These are phyloP conservation scores for Aschersonia sp. DNA, from an alignment of 2,329 filamentous ascomycete species.

Conservation along the genomic window DNA sequence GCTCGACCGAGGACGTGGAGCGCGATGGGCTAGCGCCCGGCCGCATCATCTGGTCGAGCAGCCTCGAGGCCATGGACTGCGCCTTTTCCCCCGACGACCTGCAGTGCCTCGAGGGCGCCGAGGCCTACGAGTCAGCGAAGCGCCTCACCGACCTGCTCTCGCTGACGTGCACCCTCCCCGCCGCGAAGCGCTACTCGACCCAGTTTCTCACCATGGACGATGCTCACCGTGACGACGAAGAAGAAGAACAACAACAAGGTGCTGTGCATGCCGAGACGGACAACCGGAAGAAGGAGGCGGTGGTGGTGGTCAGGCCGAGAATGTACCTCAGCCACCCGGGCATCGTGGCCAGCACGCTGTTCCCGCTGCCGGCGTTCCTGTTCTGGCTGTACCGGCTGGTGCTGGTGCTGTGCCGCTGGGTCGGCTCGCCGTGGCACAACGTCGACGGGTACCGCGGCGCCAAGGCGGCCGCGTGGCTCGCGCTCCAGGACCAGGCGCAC, in stretches of 20 bases:
- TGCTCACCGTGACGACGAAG: no score
- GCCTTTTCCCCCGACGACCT: slow-evolving; percentile 56
- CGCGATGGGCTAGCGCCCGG: slow-evolving; percentile 30
- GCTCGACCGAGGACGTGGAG: slow-evolving; percentile 13
- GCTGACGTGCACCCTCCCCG: slow-evolving; percentile 57
- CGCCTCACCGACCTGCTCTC: slow-evolving; percentile 71
- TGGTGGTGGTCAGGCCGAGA: slow-evolving; percentile 28
- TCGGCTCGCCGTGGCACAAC: slow-evolving; percentile 82
- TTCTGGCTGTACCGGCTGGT: slow-evolving; percentile 51
- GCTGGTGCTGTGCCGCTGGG: slow-evolving; percentile 57
- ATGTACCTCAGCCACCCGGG: slow-evolving; percentile 79
- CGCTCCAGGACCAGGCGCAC: slow-evolving; percentile 49
- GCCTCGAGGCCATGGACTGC: slow-evolving; percentile 48
- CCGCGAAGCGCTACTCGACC: slow-evolving; percentile 39
- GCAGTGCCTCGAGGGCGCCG: slow-evolving; percentile 48
- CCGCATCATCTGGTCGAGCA: slow-evolving; percentile 77
- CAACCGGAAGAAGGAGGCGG: no score
- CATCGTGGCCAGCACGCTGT: slow-evolving; percentile 67
- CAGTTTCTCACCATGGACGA: slow-evolving; percentile 31
- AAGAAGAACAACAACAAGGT: no score
- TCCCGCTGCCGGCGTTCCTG: slow-evolving; percentile 58
- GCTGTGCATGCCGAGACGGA: no score
- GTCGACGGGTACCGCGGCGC: slow-evolving; percentile 66
- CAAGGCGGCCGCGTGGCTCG: slow-evolving; percentile 62
- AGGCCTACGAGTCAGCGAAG: slow-evolving; percentile 77